Base-by-base conservation (phyloP, 2,329 filamentous ascomycete genomes). In the Fusarium tjaetaba region DNA sequence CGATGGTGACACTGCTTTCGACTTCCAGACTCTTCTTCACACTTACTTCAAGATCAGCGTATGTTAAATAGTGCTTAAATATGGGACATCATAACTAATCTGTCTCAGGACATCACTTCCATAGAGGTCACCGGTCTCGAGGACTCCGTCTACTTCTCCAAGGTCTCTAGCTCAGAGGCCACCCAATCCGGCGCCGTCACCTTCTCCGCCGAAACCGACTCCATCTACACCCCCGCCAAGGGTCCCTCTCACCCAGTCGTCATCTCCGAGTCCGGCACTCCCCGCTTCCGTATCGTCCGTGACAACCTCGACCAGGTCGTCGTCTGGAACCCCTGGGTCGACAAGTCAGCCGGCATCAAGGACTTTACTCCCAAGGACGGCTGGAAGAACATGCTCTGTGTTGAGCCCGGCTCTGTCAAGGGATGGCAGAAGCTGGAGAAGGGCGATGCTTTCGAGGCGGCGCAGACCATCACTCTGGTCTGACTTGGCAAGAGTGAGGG, bases 321-420 rank as follows among this genome's bases (percentile, higher is more conserved):
- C 2, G 93, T 98, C 36, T 99, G 96, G 96, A 99, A 99, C 84
- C 96, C 96, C 4, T 98, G 96, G 95, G 87, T 88, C 45, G 94
- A 95, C 72, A 97, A 97, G 86, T 91, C 94, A 3, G 89, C 91
- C 77, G 88, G 88, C 10, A 97, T 97, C 85, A 91, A 86, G 59
- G 96, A 99, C 82, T 98, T 98, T 81, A 89, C 88, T 66, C 96
- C 96, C 56, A 93, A 97, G 80, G 93, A 95, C 61, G 96, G 93
- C 42, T 98, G 92, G 86, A 94, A 94, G 86, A 90, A 94, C 67
- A 98, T 98, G 94, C 86, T 99, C 48, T 98, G 96, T 80, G 90
- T 98, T 57, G 96, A 99, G 87, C 93, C 96, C 5, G 96, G 96
- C 18, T 89, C 91, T 15, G 96, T 98, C 24, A 88, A 89, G 74